These are phyloP conservation scores for Fusarium mundagurra DNA, from an alignment of 2,329 filamentous ascomycete genomes.

Conservation along the genomic window DNA sequence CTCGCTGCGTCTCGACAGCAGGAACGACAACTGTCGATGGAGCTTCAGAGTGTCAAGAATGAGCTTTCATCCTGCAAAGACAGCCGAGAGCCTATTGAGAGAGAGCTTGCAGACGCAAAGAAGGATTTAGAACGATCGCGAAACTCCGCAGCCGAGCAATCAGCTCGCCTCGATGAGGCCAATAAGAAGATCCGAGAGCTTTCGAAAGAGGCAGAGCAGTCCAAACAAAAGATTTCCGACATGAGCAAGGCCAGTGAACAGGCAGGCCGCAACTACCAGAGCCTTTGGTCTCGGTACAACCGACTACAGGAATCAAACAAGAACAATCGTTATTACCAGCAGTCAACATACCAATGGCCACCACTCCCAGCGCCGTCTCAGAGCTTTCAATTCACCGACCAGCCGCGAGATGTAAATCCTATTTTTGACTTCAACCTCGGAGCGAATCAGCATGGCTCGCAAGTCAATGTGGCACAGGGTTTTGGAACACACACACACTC, in stretches of 20 bases:
- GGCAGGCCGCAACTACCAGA: not conserved
- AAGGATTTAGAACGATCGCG: not conserved
- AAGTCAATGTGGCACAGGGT: not conserved
- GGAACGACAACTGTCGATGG: not conserved
- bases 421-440: not conserved
- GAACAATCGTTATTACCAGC: not conserved
- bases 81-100: not conserved
- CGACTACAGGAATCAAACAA: not conserved
- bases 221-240: not conserved
- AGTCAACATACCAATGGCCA: not conserved
- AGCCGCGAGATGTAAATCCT: not conserved
- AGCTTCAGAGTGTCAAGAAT: not conserved
- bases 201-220: not conserved
- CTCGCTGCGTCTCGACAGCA: not conserved
- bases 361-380: not conserved
- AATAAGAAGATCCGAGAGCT: not conserved
- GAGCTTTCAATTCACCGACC: not conserved
- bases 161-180: not conserved
- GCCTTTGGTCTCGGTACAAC: not conserved
- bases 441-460: not conserved
- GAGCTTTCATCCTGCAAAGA: not conserved
- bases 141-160: not conserved
- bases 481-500: not conserved
- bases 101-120: not conserved
- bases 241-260: not conserved